phyloP scores from a whole-genome alignment of 106 monocot species.

The Dendrobium officinale region DNA sequence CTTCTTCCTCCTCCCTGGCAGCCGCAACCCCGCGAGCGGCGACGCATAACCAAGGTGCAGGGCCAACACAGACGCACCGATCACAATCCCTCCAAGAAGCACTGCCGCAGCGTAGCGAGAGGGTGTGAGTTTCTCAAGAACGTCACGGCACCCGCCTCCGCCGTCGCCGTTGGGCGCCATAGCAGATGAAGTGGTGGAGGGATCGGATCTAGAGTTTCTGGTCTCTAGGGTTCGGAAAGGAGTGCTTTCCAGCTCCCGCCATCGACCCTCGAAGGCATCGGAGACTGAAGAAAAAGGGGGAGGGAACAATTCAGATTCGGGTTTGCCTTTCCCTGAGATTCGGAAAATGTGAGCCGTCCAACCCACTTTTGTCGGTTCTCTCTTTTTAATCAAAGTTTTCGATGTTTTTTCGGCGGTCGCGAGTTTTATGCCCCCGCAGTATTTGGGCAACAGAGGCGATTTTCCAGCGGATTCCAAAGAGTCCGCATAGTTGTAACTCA shows the following conservation, averaged over 20 bases:
- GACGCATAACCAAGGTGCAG: slow-evolving; percentile 17
- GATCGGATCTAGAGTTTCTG: not conserved
- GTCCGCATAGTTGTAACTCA: too few species aligned
- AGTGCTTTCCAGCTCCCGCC: slow-evolving; percentile 12
- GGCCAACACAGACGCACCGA: slow-evolving; percentile 21
- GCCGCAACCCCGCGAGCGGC: not conserved
- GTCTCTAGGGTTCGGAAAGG: not conserved
- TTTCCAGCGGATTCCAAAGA: too few species aligned
- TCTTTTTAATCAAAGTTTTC: too few species aligned
- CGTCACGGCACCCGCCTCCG: not conserved
- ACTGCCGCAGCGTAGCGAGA: slow-evolving; percentile 30
- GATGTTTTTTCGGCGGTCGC: too few species aligned
- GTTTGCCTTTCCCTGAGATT: not conserved
- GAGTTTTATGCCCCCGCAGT: too few species aligned
- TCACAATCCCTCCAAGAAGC: slow-evolving; percentile 42
- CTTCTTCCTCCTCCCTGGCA: slow-evolving; percentile 32
- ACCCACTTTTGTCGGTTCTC: not conserved
- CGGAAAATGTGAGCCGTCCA: not conserved
- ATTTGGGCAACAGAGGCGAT: too few species aligned
- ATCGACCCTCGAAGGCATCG: not conserved
- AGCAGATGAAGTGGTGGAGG: not conserved
- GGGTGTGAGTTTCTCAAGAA: slow-evolving; percentile 9
- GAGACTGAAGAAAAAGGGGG: not conserved
- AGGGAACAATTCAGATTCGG: not conserved
- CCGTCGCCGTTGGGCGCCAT: slow-evolving; percentile 13